Percentiles rank a stretch among this genome's conserved stretches.
Conservation (phyloP, 768 basidiomycete species). For the Leccinum broughii region DNA sequence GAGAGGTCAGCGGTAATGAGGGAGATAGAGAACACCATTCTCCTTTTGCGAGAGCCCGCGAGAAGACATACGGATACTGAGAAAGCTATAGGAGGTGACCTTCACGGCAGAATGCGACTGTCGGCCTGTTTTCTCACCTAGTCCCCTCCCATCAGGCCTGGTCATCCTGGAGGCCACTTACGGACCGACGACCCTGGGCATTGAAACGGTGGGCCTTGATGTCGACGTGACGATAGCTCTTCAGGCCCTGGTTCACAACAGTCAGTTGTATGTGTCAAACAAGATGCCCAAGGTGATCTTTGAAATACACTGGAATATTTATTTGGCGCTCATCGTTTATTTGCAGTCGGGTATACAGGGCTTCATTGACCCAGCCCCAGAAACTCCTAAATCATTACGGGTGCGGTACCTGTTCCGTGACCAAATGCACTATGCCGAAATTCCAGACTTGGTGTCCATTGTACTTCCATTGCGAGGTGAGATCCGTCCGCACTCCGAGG, state of each 20-base stretch:
- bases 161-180: constrained; percentile 77
- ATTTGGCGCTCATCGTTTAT: constrained; percentile 8
- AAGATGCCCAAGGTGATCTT: constrained; percentile 66
- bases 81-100: constrained; percentile 62
- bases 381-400: constrained; percentile 65
- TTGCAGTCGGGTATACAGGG: constrained; percentile 72
- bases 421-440: constrained; percentile 73
- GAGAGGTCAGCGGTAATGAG: constrained; percentile 61
- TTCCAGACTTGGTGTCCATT: constrained; percentile 65
- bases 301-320: background rate
- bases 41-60: constrained; percentile 67
- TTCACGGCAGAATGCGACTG: constrained; percentile 7
- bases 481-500: constrained; percentile 29
- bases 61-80: constrained; percentile 64
- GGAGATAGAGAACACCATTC: constrained; percentile 62
- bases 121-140: constrained; percentile 17
- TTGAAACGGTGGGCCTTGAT: constrained; percentile 53
- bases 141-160: constrained; percentile 50
- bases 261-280: constrained; percentile 76
- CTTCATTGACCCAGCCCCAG: constrained; percentile 85
- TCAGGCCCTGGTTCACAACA: constrained; percentile 77
- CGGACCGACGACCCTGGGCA: constrained; percentile 53
- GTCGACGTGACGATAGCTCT: constrained; percentile 81
- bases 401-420: constrained; percentile 79
- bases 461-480: constrained; percentile 76